Evolutionary conservation across 441 rosid species (phyloP).

Genomic region (Biscutella laevigata): DNA sequence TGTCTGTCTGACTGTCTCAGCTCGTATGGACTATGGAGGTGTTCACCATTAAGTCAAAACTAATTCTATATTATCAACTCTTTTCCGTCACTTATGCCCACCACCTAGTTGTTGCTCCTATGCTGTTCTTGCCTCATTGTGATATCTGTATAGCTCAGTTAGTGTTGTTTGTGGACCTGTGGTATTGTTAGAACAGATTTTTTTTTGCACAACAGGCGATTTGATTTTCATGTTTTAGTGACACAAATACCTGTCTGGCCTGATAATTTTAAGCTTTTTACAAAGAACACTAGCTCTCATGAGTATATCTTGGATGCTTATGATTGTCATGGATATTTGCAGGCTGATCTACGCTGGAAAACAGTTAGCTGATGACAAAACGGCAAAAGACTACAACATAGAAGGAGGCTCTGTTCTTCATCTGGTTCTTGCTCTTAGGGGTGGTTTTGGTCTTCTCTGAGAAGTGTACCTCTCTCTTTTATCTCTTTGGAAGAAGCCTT

Average conservation of each 20-base stretch:
- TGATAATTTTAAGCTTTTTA: not conserved
- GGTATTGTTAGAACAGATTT: not conserved
- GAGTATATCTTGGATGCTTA: not conserved
- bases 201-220: not conserved
- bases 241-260: not conserved
- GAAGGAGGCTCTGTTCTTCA: constrained; percentile 98
- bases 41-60: no score
- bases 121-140: not conserved
- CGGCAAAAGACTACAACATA: constrained; percentile 84
- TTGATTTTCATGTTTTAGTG: not conserved
- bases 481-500: not conserved
- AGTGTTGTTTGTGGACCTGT: not conserved
- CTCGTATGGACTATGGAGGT: no score
- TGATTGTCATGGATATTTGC: constrained; percentile 13
- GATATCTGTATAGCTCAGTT: not conserved
- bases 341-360: constrained; percentile 93
- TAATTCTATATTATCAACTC: no score
- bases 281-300: not conserved
- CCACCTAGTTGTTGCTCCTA: not conserved
- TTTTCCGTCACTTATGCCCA: not conserved
- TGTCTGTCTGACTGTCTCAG: no score
- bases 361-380: constrained; percentile 93
- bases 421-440: constrained; percentile 89
- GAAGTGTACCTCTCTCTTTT: no score
- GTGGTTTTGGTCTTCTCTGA: constrained; percentile 33